phyloP scores from a whole-genome alignment of 2,329 filamentous ascomycete species.

The Calonectria crousiana region DNA sequence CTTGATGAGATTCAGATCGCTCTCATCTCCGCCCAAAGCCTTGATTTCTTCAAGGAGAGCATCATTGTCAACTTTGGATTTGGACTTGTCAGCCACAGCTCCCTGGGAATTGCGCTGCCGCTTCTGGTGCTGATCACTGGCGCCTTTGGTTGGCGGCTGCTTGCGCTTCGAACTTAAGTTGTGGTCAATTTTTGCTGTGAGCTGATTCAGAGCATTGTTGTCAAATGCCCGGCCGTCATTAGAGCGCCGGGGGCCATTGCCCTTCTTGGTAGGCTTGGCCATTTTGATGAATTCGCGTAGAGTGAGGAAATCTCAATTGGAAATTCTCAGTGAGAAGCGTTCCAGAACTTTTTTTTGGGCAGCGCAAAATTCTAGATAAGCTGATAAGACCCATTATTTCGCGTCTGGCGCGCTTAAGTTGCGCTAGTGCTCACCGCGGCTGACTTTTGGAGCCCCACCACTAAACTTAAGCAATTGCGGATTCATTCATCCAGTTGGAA shows the following conservation, averaged over 20 bases:
- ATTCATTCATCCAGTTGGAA: conserved; percentile 6
- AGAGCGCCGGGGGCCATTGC: conserved; percentile 44
- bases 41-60: conserved; percentile 72
- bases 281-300: conserved; percentile 36
- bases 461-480: not conserved
- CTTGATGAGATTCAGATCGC: conserved; percentile 72
- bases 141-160: conserved; percentile 52
- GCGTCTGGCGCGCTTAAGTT: conserved; percentile 37
- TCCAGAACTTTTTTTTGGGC: conserved; percentile 43
- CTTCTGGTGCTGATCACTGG: conserved; percentile 50
- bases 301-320: conserved; percentile 31
- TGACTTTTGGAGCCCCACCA: conserved; percentile 24
- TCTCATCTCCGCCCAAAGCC: conserved; percentile 74
- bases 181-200: conserved; percentile 70
- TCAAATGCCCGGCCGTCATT: conserved; percentile 54
- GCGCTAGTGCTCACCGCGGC: conserved; percentile 19
- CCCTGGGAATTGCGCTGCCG: conserved; percentile 51
- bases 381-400: conserved; percentile 28
- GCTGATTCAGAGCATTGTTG: conserved; percentile 61
- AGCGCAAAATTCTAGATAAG: conserved; percentile 32
- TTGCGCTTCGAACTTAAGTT: conserved; percentile 62
- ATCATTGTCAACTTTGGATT: conserved; percentile 47
- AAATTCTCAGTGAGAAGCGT: conserved; percentile 34
- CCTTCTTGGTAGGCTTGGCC: conserved; percentile 54
- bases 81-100: conserved; percentile 39